Base-by-base conservation (phyloP, 805 yeast genomes). In the Saccharomycopsis sp. region DNA sequence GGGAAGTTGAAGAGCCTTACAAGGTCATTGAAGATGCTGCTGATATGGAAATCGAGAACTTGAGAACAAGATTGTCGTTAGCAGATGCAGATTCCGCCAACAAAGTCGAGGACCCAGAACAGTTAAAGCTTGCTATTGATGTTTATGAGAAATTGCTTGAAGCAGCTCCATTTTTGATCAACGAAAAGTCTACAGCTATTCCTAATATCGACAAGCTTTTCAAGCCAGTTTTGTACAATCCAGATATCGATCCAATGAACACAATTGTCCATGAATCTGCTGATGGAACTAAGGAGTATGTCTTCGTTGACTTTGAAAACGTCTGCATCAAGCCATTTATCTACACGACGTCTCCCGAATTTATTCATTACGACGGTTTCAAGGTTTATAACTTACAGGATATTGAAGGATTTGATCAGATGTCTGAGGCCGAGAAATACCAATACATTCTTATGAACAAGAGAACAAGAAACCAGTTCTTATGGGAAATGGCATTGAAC, bases 161-260 rank as follows among this genome's bases (percentile, higher is more conserved):
- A 52, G 70, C 89, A 49, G 80, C 88, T 0, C 83, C 85, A 15
- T 69, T 74, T 53, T 75, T 93, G 63, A 76, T 92, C 67, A 78
- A 72, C 44, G 64, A 67, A 3, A 67, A 71, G 20, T 74, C 84
- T 7, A 73, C 74, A 19, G 74, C 81, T 8, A 80, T 88, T 68
- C 89, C 87, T 68, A 83, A 86, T 64, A 75, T 79, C 58, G 75
- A 74, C 2, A 83, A 84, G 58, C 72, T 89, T 50, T 79, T 87
- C 66, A 78, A 83, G 56, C 93, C 97, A 59, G 81, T 93, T 65
- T 73, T 93, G 56, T 81, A 75, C 63, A 78, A 84, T 63, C 93
- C 97, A 3, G 98, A 94, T 70, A 73, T 94, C 64, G 96, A 90
- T 70, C 98, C 99, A 22, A 78, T 92, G 81, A 93, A 93, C 68